Conservation (phyloP, 352 stramenopile genomes). For the Globisporangium nodosum region DNA sequence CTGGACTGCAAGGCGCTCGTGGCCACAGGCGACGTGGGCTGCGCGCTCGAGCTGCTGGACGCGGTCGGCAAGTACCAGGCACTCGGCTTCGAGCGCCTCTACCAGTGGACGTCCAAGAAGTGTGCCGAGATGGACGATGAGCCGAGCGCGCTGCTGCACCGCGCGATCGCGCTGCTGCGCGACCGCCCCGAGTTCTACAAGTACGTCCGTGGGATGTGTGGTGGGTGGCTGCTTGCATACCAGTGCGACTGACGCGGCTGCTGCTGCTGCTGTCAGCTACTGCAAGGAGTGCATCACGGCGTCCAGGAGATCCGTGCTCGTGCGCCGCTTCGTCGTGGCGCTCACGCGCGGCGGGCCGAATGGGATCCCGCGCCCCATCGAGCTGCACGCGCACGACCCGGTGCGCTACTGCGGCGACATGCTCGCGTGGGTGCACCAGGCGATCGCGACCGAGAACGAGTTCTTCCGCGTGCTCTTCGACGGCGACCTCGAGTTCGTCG, state of each 20-base stretch:
- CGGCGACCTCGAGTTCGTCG: slow-evolving; percentile 35
- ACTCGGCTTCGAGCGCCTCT: slow-evolving; percentile 80
- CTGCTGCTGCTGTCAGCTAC: slow-evolving; percentile 30
- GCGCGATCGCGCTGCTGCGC: slow-evolving; percentile 55
- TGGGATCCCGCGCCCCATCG: slow-evolving; percentile 74
- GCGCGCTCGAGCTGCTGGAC: slow-evolving; percentile 84
- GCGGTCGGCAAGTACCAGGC: slow-evolving; percentile 77
- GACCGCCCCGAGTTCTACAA: slow-evolving; percentile 77
- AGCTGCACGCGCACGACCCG: slow-evolving; percentile 84
- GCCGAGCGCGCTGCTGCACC: slow-evolving; percentile 56
- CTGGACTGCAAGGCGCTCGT: slow-evolving; percentile 62
- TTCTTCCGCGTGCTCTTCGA: slow-evolving; percentile 79
- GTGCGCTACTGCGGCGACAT: slow-evolving; percentile 87
- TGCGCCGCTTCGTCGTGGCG: slow-evolving; percentile 71
- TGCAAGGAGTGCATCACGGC: slow-evolving; percentile 74
- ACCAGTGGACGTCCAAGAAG: slow-evolving; percentile 82
- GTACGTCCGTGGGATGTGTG: slow-evolving; percentile 16
- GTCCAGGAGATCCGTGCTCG: slow-evolving; percentile 45
- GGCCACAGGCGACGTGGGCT: slow-evolving; percentile 30
- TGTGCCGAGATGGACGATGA: slow-evolving; percentile 68
- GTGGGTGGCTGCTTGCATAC: not conserved
- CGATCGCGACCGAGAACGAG: slow-evolving; percentile 74
- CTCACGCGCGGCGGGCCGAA: slow-evolving; percentile 70
- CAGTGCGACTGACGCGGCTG: too few relatives aligned
- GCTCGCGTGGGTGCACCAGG: slow-evolving; percentile 85